Conservation (phyloP, 139 green algal genomes). For the Desmodesmus armatus region DNA sequence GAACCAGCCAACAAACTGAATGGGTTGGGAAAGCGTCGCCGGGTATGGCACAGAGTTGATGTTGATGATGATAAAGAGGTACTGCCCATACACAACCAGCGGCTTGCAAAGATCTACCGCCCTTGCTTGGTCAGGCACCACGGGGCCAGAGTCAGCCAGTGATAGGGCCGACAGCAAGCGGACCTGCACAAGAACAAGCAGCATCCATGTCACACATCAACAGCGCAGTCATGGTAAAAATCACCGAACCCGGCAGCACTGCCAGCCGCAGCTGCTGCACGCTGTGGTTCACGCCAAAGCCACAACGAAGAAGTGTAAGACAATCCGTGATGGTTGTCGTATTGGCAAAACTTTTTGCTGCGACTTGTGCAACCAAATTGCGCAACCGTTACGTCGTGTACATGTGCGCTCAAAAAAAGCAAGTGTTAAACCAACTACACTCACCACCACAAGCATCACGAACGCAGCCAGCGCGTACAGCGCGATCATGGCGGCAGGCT, state of each 20-base stretch:
- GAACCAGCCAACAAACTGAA: not conserved
- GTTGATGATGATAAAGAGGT: not conserved
- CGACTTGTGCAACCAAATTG: not conserved
- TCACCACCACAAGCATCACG: not conserved
- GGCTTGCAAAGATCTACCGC: not conserved
- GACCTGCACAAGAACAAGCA: not conserved
- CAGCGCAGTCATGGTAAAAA: too few species aligned
- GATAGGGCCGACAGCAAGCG: too few species aligned
- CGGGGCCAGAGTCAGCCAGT: too few species aligned
- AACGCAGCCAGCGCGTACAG: not conserved
- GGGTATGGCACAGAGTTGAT: not conserved
- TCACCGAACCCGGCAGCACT: not conserved
- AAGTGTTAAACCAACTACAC: too few species aligned
- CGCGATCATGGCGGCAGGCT: not conserved
- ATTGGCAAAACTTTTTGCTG: too few species aligned
- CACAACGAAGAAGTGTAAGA: too few species aligned
- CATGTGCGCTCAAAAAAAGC: too few species aligned
- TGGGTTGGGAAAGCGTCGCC: not conserved
- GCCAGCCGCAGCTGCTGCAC: too few species aligned
- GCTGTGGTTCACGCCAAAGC: too few species aligned
- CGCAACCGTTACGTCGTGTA: too few species aligned
- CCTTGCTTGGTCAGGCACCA: too few species aligned
- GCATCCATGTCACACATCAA: not conserved
- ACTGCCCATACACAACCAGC: conserved; percentile 9
- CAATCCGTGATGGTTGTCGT: too few species aligned